Base-by-base conservation (phyloP, 768 basidiomycete genomes). In the Calvatia gigantea region DNA sequence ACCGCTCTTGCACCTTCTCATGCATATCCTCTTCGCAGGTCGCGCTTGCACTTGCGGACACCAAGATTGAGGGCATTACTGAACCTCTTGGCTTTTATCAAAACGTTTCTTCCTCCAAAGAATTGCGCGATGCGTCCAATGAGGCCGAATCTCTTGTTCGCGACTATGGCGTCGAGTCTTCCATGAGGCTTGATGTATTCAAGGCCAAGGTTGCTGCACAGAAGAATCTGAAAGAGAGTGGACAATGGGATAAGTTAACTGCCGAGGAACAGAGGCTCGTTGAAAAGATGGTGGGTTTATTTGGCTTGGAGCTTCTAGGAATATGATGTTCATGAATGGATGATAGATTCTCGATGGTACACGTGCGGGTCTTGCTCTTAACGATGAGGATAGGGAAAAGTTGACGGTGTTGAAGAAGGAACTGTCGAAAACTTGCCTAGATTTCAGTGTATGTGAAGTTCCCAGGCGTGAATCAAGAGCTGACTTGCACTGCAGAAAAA, bases 151-250 rank as follows among this genome's bases (percentile, higher is more conserved):
- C 81, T n/a, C 73, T 82, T 29, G 71, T 85, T 15, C 83, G 86
- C 53, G 83, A 91, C 60, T 92, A 82, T 60, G 74, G 74, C 23
- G 88, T 93, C 51, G 89, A 94, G 64, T 75, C 81, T 0, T 86
- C 85, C 12, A 91, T 93, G 88, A 83, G 91, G 11, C 65, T 86
- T 46, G 93, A 95, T 64, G 79, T 94, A 45, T 94, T 80, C 75
- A 73, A 81, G 45, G 87, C 86, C 41, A 89, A 90, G 68, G 70
- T 80, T 6, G 77, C 79, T 4, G 90, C 90, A 0, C 77, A 87
- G 64, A 80, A 83, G 67, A 87, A 89, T 64, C 72, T 90, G 60
- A 81, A 82, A 62, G 73, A 72, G 54, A 80, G 83, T 3, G 85
- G 83, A 3, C 69, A 76, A 56, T 86, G 80, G 81, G 82, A 83